phyloP scores from a whole-genome alignment of 2,329 filamentous ascomycete genomes.

The Furcasterigmium furcatum region DNA sequence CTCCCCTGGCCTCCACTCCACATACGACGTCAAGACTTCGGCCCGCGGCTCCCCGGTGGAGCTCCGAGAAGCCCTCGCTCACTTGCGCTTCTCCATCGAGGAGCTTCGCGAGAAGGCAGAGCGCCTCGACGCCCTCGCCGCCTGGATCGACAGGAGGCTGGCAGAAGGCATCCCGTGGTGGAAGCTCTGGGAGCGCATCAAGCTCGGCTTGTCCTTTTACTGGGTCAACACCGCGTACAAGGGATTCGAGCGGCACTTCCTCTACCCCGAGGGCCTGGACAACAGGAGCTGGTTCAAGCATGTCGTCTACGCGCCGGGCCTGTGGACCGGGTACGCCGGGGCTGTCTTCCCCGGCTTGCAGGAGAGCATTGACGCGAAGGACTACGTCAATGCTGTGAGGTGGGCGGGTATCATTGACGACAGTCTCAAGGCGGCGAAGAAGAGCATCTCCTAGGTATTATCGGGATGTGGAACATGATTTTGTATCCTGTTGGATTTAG shows the following conservation, averaged over 20 bases:
- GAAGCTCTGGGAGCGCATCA: constrained; percentile 66
- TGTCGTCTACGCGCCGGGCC: constrained; percentile 84
- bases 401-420: constrained; percentile 58
- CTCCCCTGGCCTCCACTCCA: constrained; percentile 12
- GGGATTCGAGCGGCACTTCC: constrained; percentile 74
- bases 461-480: too few species aligned
- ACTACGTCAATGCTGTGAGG: constrained; percentile 54
- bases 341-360: constrained; percentile 61
- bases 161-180: constrained; percentile 69
- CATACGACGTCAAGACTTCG: constrained; percentile 8
- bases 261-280: constrained; percentile 75
- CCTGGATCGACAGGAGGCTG: constrained; percentile 36
- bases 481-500: too few species aligned
- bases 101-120: constrained; percentile 35
- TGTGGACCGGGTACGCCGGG: constrained; percentile 90
- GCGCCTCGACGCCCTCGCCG: constrained; percentile 42
- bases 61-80: constrained; percentile 34
- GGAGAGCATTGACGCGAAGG: constrained; percentile 58
- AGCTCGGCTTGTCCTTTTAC: constrained; percentile 60
- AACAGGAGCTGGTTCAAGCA: constrained; percentile 89
- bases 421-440: constrained; percentile 43
- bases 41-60: constrained; percentile 29
- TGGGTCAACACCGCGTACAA: constrained; percentile 80
- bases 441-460: constrained; percentile 17
- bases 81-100: constrained; percentile 32